Evolutionary conservation across 2,329 filamentous ascomycete genomes (phyloP).

Genomic region (Pyrenophora seminiperda): DNA sequence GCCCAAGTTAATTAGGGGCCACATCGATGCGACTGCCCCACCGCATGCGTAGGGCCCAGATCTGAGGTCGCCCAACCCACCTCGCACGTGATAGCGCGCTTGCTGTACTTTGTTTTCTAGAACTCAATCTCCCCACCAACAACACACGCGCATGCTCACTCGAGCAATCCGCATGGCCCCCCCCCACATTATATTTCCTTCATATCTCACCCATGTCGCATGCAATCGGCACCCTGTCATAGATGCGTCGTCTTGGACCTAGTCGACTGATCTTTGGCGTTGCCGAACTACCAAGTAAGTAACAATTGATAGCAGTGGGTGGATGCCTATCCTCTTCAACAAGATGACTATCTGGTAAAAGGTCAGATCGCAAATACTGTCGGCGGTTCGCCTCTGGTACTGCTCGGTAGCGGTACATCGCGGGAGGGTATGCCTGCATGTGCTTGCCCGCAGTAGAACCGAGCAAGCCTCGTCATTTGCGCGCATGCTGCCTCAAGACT

Average conservation of each 20-base stretch:
- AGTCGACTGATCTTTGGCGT: neutral
- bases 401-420: conserved; percentile 11
- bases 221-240: conserved; percentile 1
- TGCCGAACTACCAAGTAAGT: conserved; percentile 11
- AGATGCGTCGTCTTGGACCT: conserved; percentile 1
- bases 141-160: neutral
- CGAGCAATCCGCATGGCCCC: conserved; percentile 2
- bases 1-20: conserved; percentile 4
- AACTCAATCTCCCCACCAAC: neutral
- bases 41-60: neutral
- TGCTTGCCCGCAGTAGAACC: conserved; percentile 3
- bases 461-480: conserved; percentile 28
- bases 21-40: conserved; percentile 12
- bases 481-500: conserved; percentile 32
- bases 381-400: conserved; percentile 30
- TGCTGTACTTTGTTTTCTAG: neutral
- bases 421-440: conserved; percentile 8
- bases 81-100: conserved; percentile 8
- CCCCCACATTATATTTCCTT: neutral
- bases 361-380: conserved; percentile 34
- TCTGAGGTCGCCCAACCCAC: neutral
- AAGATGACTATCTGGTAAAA: conserved; percentile 45
- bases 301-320: neutral
- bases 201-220: neutral
- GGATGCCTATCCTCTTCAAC: neutral